Evolutionary conservation across 2,329 filamentous ascomycete genomes (phyloP).

Genomic region (Ceratocystis eucalypticola): DNA sequence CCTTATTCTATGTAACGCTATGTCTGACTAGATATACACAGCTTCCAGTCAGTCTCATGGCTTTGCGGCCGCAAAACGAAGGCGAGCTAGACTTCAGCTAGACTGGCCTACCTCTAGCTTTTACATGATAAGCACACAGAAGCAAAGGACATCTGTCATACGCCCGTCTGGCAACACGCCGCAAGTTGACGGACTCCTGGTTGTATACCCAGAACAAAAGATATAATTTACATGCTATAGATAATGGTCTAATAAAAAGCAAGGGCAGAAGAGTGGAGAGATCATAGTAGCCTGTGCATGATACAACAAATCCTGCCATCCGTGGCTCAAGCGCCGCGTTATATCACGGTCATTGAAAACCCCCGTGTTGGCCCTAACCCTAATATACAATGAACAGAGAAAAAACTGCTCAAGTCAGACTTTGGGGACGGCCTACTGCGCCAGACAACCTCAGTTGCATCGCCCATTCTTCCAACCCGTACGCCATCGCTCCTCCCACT

Average conservation of each 20-base stretch:
- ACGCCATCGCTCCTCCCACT: constrained; percentile 90
- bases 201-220: neutral
- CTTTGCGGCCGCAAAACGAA: too few species aligned
- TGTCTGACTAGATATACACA: too few species aligned
- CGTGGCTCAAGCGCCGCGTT: neutral
- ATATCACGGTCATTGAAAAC: neutral
- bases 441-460: constrained; percentile 35
- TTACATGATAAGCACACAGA: too few species aligned
- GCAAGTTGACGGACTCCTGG: too few species aligned
- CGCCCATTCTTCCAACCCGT: constrained; percentile 68
- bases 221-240: too few species aligned
- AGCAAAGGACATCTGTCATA: too few species aligned
- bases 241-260: neutral
- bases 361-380: neutral
- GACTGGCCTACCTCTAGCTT: too few species aligned
- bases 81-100: too few species aligned
- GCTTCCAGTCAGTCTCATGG: too few species aligned
- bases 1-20: too few species aligned
- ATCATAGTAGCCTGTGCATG: neutral
- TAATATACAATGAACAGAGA: neutral
- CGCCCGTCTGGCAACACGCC: too few species aligned
- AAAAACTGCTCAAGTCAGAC: neutral
- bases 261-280: neutral
- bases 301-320: neutral
- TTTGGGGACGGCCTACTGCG: too few species aligned